These are phyloP conservation scores for Biancaea sappan DNA, from an alignment of 306 rosid genomes.

Conservation along the genomic window DNA sequence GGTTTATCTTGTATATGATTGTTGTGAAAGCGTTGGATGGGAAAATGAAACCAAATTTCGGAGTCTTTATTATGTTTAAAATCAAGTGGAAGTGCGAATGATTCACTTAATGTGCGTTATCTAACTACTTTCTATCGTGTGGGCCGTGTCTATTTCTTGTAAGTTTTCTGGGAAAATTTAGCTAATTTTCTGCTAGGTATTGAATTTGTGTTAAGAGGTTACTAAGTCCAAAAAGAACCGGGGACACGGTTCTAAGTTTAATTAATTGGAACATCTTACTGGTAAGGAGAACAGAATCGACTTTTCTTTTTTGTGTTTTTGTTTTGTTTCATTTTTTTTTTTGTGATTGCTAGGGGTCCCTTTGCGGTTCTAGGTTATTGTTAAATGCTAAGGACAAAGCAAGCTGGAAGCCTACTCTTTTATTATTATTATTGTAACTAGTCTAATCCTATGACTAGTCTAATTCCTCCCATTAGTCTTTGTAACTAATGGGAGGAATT, in stretches of 20 bases:
- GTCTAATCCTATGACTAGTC: not conserved
- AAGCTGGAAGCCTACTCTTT: not conserved
- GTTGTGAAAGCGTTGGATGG: not conserved
- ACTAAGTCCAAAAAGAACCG: not conserved
- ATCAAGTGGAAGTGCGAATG: not conserved
- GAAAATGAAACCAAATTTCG: not conserved
- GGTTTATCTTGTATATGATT: not conserved
- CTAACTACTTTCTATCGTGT: not conserved
- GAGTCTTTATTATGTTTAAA: not conserved
- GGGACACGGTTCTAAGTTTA: not conserved
- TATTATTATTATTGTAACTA: no score
- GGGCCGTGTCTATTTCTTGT: not conserved
- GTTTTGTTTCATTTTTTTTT: not conserved
- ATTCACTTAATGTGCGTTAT: conserved; percentile 20
- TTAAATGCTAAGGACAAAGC: not conserved
- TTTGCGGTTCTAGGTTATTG: conserved; percentile 4
- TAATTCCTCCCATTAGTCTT: not conserved
- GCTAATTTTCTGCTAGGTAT: not conserved
- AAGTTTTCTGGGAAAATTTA: not conserved
- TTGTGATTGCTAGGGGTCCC: not conserved
- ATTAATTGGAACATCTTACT: not conserved
- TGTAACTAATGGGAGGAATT: not conserved
- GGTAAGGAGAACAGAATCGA: not conserved
- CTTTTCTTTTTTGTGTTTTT: not conserved
- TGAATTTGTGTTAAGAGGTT: not conserved